Base-by-base conservation (phyloP, 1,284 basidiomycete species). In the Leccinum cinnamomeum region DNA sequence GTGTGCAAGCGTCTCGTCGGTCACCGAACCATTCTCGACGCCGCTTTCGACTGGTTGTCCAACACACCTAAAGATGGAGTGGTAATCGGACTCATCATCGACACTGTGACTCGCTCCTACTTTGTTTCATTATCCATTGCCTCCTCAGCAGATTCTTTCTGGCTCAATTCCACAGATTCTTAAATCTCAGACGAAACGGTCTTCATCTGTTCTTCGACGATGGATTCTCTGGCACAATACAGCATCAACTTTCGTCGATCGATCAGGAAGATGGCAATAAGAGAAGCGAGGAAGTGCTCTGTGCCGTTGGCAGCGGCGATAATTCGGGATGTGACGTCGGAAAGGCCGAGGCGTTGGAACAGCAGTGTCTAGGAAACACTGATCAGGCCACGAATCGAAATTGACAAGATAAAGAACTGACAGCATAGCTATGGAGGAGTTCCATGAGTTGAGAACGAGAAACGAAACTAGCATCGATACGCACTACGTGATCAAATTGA, bases 401-500 rank as follows among this genome's bases (percentile, higher is more conserved):
- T 39, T 8, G 25, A 59, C 20, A n/a, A 2, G 7, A 18, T 25
- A 20, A 56, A 51, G 59, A 67, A 72, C 74, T 61, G 59, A 78
- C 78, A 6, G 79, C 82, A 59, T 74, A 75, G 33, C 74, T 75
- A 23, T 37, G 28, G 8, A 46, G 44, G 23, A 25, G 11, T 14
- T 3, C 2, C 1, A 37, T 70, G 54, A 68, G 53, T 7, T 23
- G 11, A 48, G n/a, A 46, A 54, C 0, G n/a, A 35, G 5, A 20
- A 12, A 59, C 7, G 18, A 16, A 20, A 59, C 7, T 8, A 28
- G 28, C 28, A 8, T 28, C 28, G 7, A 20, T 28, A 70, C 70
- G n/a, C 76, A 87, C 75, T 89, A 89, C 11, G 86, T 89, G 67
- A 90, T 86, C 44, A 83, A 65, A 67, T 85, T 86, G 69, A 84